Conservation (phyloP, 140 eudicot genomes). For the Stevia rebaudiana region DNA sequence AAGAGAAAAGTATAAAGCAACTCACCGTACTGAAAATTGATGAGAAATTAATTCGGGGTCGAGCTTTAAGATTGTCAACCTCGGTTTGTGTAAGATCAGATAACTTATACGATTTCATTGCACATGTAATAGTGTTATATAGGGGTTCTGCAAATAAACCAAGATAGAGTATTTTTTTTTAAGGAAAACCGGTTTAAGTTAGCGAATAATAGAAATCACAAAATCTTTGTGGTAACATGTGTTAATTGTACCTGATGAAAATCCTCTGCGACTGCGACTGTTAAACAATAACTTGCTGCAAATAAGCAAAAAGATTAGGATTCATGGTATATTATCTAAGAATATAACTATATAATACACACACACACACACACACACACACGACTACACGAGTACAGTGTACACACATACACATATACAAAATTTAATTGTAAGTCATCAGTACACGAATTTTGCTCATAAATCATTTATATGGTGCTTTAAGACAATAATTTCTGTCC, state of each 20-base stretch:
- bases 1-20: background rate
- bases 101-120: constrained; percentile 88
- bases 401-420: background rate
- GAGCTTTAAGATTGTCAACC: constrained; percentile 80
- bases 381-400: background rate
- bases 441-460: background rate
- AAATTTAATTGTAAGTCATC: background rate
- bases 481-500: background rate
- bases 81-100: constrained; percentile 60
- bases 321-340: constrained; percentile 6
- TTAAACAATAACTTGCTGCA: constrained; percentile 25
- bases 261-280: constrained; percentile 11
- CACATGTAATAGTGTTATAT: constrained; percentile 39
- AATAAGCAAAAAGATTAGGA: background rate
- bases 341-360: constrained; percentile 3
- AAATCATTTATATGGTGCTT: background rate
- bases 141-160: constrained; percentile 33
- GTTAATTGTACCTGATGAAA: constrained; percentile 18
- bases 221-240: background rate
- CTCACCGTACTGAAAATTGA: constrained; percentile 80
- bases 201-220: background rate
- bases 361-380: background rate
- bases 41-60: constrained; percentile 86
- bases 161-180: background rate
- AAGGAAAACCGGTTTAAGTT: background rate